Evolutionary conservation across 2,329 filamentous ascomycete species (phyloP).

Genomic region (Triangularia setosa): DNA sequence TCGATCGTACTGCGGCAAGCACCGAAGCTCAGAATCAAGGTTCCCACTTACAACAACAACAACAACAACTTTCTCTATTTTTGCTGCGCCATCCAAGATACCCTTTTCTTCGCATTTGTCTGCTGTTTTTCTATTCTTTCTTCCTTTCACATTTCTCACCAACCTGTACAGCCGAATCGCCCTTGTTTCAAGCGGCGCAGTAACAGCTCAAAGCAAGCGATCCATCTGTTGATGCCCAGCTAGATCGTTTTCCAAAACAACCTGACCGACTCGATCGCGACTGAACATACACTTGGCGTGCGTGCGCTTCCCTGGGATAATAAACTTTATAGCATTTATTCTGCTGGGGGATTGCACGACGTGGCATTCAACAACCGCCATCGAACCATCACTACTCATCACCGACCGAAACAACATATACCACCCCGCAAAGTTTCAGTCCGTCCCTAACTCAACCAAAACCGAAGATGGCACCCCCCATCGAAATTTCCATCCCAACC

Average conservation of each 20-base stretch:
- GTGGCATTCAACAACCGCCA: not conserved
- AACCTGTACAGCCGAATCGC: not conserved
- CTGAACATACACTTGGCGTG: not conserved
- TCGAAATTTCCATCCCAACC: constrained; percentile 65
- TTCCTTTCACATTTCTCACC: not conserved
- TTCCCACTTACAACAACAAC: not conserved
- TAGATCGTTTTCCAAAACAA: not conserved
- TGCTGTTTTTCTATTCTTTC: not conserved
- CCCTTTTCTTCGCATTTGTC: not conserved
- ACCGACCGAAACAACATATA: not conserved
- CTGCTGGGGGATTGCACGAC: not conserved
- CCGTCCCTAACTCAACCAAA: not conserved
- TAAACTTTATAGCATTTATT: not conserved
- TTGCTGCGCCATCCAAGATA: not conserved
- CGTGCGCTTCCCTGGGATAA: not conserved
- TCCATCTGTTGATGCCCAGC: not conserved
- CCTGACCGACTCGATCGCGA: not conserved
- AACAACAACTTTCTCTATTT: not conserved
- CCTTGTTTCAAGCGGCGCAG: not conserved
- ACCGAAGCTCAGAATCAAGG: constrained; percentile 3
- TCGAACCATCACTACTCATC: not conserved
- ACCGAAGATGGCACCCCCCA: constrained; percentile 56
- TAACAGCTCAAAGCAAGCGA: not conserved
- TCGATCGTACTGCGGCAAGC: not conserved
- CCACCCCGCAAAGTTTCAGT: not conserved